Evolutionary conservation across 2,329 filamentous ascomycete genomes (phyloP), one percentile per base, ranked within the genome.

Genomic region (Drechslerella stenobrocha): DNA sequence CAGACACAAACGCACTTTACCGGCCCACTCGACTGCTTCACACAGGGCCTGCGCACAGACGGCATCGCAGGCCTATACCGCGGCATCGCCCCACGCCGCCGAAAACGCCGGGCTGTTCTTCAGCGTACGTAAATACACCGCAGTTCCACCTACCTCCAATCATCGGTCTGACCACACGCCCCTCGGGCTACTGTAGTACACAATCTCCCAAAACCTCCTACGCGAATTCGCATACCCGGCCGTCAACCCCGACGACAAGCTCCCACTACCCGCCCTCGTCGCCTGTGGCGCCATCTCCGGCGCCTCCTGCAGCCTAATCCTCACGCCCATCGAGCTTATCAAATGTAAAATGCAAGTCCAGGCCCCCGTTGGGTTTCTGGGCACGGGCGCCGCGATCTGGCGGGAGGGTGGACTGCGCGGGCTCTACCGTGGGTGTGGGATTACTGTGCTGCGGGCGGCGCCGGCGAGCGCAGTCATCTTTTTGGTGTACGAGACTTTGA

Each of bases 401-500:
- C 82, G 81, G 67, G 84, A 90, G 73, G 85, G 91, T 65, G 93
- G 93, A 0, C 65, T 97, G 18, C 86, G 83, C 70, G 92, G 90
- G 1, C 80, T 97, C 76, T 98, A 98, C 76, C 85, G 92, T 53
- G 93, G 93, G 2, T 98, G 93, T 73, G 93, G 93, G 28, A 93
- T 98, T 71, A 98, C 93, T 0, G 90, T 93, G 45, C 80, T 86
- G 28, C 84, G 93, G 67, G 88, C 90, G 32, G 91, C 90, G 28
- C 93, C 93, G 1, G 96, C 91, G 76, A 96, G 91, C n/a, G 93
- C 93, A 5, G 90, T 97, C 74, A 98, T 98, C 67, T 98, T 98
- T 74, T 91, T 93, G 69, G 85, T 97, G 69, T 97, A 91, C 75
- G 93, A 97, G 77, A 87, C 86, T 11, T 77, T 98, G 76, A 90